phyloP scores from a whole-genome alignment of 2,329 filamentous ascomycete genomes.

The Penicillium sp. region DNA sequence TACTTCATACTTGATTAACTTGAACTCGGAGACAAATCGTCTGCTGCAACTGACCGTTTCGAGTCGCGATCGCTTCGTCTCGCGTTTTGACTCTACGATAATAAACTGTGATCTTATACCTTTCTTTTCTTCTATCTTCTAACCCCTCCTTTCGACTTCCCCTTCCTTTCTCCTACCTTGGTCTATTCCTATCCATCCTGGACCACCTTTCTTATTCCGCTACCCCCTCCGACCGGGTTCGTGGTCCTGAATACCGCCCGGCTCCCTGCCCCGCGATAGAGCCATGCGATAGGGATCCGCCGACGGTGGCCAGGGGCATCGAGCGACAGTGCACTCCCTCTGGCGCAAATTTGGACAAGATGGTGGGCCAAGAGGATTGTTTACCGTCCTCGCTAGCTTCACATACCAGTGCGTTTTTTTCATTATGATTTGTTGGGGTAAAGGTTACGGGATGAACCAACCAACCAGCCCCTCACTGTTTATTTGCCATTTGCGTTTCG shows the following conservation, averaged over 20 bases:
- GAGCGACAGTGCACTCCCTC: constrained; percentile 34
- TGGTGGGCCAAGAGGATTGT: constrained; percentile 37
- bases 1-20: constrained; percentile 1
- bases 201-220: constrained; percentile 8
- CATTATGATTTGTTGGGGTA: constrained; percentile 4
- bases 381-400: constrained; percentile 35
- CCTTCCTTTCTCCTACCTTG: constrained; percentile 1
- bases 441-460: neutral
- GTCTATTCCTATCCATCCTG: constrained; percentile 15
- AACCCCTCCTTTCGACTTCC: neutral
- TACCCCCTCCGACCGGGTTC: constrained; percentile 13
- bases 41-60: constrained; percentile 32
- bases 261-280: constrained; percentile 26
- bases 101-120: neutral
- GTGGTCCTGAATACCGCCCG: constrained; percentile 20
- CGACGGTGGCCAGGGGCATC: constrained; percentile 34
- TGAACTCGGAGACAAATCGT: constrained; percentile 10
- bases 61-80: constrained; percentile 20
- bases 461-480: neutral
- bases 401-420: constrained; percentile 34
- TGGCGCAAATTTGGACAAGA: constrained; percentile 40
- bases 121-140: neutral
- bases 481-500: constrained; percentile 6
- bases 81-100: neutral
- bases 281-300: constrained; percentile 42